phyloP scores from a whole-genome alignment of 192 early-diverging fungal genomes.

The Thoreauomyces humboldtii region DNA sequence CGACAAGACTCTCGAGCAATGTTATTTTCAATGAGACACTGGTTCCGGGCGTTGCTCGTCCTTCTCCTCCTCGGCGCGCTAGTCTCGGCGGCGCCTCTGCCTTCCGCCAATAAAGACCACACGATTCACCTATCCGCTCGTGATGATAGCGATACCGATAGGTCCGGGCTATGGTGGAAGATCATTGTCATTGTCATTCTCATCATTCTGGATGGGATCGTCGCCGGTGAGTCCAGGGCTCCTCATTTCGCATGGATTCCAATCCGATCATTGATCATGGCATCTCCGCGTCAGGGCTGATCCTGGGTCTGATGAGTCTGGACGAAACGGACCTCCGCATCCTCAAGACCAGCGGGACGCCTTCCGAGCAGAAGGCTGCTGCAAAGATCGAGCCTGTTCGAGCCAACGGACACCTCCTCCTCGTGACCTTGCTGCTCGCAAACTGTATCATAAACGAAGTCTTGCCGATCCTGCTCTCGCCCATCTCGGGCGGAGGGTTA shows the following conservation, averaged over 20 bases:
- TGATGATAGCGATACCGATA: too few species aligned
- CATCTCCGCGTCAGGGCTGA: slow-evolving; percentile 1
- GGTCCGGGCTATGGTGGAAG: slow-evolving; percentile 18
- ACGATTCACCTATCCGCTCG: too few species aligned
- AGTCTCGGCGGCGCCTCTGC: too few species aligned
- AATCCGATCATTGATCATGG: background rate
- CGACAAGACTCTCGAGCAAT: too few species aligned
- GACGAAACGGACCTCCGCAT: slow-evolving; percentile 68
- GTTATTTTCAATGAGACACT: too few species aligned
- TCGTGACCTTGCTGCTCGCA: slow-evolving; percentile 84
- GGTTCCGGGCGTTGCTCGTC: too few species aligned
- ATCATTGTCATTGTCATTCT: slow-evolving; percentile 5
- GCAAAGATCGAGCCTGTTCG: slow-evolving; percentile 76
- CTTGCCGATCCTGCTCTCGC: slow-evolving; percentile 78
- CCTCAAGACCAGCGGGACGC: slow-evolving; percentile 73
- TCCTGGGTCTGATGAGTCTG: slow-evolving; percentile 60
- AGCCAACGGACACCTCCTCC: slow-evolving; percentile 84
- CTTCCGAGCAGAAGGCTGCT: slow-evolving; percentile 67
- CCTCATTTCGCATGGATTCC: background rate
- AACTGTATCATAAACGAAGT: slow-evolving; percentile 95
- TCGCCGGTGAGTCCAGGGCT: slow-evolving; percentile 2
- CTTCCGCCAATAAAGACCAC: too few species aligned
- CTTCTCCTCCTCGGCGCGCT: too few species aligned
- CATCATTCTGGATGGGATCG: background rate
- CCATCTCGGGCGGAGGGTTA: slow-evolving; percentile 58